Evolutionary conservation across 2,329 filamentous ascomycete genomes (phyloP).

Genomic region (Plectosphaerella plurivora): DNA sequence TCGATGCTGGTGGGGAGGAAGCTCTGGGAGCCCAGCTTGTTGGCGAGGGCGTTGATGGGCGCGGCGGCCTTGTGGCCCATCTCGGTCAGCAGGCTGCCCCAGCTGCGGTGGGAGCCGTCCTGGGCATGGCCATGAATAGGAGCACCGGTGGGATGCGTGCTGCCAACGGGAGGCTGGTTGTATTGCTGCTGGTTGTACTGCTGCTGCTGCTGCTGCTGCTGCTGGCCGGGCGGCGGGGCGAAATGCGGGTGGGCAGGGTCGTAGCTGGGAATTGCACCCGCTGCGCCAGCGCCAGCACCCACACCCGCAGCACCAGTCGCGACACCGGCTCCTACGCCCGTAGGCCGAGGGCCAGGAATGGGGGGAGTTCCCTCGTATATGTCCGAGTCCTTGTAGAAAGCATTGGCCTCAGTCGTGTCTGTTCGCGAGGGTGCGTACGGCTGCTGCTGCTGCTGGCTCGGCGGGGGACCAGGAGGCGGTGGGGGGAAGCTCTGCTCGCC

Average conservation of each 20-base stretch:
- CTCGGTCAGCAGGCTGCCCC: conserved; percentile 9
- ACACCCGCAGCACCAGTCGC: not conserved
- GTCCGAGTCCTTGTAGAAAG: conserved; percentile 2
- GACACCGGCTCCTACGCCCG: not conserved
- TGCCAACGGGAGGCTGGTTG: not conserved
- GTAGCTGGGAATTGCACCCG: conserved; percentile 5
- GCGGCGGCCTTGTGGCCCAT: conserved; percentile 50
- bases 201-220: not conserved
- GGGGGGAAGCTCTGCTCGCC: conserved; percentile 11
- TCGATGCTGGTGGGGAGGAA: conserved; percentile 85
- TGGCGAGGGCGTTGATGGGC: conserved; percentile 76
- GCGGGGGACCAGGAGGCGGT: conserved; percentile 5
- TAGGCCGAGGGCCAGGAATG: conserved; percentile 1
- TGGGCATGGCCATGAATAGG: not conserved
- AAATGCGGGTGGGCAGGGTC: conserved; percentile 8
- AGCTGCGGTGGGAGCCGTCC: conserved; percentile 5
- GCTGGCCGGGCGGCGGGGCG: conserved; percentile 2
- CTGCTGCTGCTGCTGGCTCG: not conserved
- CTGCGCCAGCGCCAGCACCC: not conserved
- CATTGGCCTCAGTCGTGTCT: not conserved
- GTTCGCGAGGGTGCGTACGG: not conserved
- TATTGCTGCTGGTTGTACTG: not conserved
- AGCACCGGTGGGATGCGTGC: too few relatives aligned
- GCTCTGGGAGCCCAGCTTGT: conserved; percentile 77
- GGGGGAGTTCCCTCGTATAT: not conserved